phyloP scores from a whole-genome alignment of 176 grass and related monocot genomes.

The Aechmea fasciata region DNA sequence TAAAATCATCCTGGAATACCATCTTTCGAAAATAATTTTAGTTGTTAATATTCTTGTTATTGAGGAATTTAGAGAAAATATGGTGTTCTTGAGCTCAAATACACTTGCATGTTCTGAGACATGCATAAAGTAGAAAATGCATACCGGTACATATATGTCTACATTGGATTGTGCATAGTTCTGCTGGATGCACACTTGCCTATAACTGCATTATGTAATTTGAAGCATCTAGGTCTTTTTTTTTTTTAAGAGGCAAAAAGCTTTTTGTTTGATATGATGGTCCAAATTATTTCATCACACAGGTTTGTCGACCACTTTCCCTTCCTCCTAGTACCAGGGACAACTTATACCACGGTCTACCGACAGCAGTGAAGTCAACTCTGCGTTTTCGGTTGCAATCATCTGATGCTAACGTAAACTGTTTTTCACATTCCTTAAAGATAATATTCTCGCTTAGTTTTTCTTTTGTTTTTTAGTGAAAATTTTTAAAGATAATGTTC shows the following conservation, averaged over 20 bases:
- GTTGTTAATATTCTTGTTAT: too few species aligned
- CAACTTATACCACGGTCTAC: slow-evolving; percentile 82
- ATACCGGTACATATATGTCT: too few species aligned
- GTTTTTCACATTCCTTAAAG: background rate
- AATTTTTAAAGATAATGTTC: too few species aligned
- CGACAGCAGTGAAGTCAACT: slow-evolving; percentile 55
- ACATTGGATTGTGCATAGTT: too few species aligned
- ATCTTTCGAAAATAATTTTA: too few species aligned
- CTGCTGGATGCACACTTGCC: too few species aligned
- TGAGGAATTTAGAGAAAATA: too few species aligned
- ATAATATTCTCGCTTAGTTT: background rate
- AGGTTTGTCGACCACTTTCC: slow-evolving; percentile 83
- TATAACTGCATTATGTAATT: too few species aligned
- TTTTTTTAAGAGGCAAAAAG: background rate
- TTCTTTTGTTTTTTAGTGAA: background rate
- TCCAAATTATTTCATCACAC: slow-evolving; percentile 7
- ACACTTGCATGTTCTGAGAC: too few species aligned
- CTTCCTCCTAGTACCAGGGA: slow-evolving; percentile 88
- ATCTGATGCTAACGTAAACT: slow-evolving; percentile 14
- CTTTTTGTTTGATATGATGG: slow-evolving; percentile 2
- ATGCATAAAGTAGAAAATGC: too few species aligned
- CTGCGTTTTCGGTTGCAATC: slow-evolving; percentile 54
- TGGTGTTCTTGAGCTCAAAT: too few species aligned
- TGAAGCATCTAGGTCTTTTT: background rate
- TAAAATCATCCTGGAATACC: too few species aligned